Conservation (phyloP, 257 asterid genomes). For the Solanum virginianum region DNA sequence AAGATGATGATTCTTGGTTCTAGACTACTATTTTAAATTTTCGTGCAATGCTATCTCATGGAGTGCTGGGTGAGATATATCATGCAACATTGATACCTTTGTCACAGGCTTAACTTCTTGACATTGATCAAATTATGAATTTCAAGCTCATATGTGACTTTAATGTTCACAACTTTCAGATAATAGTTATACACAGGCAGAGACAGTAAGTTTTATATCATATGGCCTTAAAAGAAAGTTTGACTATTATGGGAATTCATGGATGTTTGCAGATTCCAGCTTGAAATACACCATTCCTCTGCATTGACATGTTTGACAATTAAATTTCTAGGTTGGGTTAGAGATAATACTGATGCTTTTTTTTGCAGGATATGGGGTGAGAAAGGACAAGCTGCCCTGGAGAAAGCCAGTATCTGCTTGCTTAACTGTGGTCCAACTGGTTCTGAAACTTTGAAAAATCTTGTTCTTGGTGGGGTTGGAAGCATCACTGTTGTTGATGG, state of each 20-base stretch:
- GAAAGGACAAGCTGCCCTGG: conserved; percentile 94
- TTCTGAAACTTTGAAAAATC: conserved; percentile 83
- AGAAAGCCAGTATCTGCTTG: conserved; percentile 88
- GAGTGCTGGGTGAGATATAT: not conserved
- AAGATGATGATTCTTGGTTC: not conserved
- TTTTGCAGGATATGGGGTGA: conserved; percentile 97
- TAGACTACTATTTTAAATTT: not conserved
- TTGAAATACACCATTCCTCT: not conserved
- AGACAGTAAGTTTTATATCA: not conserved
- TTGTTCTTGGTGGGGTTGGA: conserved; percentile 97
- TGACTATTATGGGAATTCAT: not conserved
- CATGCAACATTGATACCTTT: not conserved
- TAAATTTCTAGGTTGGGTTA: not conserved
- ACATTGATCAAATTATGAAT: not conserved
- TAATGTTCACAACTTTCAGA: not conserved
- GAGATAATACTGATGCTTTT: not conserved
- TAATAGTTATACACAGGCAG: not conserved
- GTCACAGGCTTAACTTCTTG: not conserved
- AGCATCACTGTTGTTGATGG: conserved; percentile 95
- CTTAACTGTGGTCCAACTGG: conserved; percentile 98
- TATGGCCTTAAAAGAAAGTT: not conserved
- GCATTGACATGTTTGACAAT: not conserved
- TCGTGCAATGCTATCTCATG: not conserved
- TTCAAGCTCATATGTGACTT: not conserved
- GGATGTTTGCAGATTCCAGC: not conserved